Percentiles rank a stretch among this genome's conserved stretches.
phyloP scores from a whole-genome alignment of 2,329 filamentous ascomycete species.

The Fusarium heterosporum region DNA sequence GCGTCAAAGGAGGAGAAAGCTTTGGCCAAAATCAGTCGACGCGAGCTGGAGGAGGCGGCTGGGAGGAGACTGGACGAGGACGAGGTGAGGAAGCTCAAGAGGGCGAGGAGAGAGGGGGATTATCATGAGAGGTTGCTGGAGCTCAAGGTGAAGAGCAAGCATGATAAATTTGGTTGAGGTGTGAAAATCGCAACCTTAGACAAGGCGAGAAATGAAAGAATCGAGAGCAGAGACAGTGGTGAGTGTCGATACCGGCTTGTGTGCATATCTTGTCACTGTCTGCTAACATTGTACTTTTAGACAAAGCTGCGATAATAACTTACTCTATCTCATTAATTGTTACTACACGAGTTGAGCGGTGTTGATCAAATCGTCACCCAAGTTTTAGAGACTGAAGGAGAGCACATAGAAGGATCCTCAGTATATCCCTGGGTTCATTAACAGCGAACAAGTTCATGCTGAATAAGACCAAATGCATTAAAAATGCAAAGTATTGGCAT shows the following conservation, averaged over 20 bases:
- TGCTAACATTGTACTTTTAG: constrained; percentile 1
- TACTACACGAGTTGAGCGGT: neutral
- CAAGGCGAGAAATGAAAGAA: neutral
- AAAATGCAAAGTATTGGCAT: too few species aligned
- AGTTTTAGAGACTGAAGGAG: neutral
- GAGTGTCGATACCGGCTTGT: neutral
- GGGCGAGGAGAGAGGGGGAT: constrained; percentile 84
- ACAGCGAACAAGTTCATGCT: neutral
- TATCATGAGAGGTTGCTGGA: constrained; percentile 90
- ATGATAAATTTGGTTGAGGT: constrained; percentile 77
- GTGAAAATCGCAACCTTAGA: neutral
- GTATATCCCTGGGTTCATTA: neutral
- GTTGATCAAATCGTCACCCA: neutral
- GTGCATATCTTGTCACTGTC: neutral
- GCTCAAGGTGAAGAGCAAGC: constrained; percentile 91
- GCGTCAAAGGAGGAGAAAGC: constrained; percentile 86
- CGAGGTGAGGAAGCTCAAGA: constrained; percentile 86
- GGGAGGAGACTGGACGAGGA: constrained; percentile 83
- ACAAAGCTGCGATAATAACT: constrained; percentile 2
- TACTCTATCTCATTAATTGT: neutral
- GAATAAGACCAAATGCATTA: neutral
- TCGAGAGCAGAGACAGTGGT: neutral
- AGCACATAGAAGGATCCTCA: neutral
- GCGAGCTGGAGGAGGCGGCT: constrained; percentile 84
- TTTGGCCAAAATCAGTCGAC: constrained; percentile 84